phyloP scores from a whole-genome alignment of 2,329 filamentous ascomycete genomes.

The Colletotrichum truncatum region DNA sequence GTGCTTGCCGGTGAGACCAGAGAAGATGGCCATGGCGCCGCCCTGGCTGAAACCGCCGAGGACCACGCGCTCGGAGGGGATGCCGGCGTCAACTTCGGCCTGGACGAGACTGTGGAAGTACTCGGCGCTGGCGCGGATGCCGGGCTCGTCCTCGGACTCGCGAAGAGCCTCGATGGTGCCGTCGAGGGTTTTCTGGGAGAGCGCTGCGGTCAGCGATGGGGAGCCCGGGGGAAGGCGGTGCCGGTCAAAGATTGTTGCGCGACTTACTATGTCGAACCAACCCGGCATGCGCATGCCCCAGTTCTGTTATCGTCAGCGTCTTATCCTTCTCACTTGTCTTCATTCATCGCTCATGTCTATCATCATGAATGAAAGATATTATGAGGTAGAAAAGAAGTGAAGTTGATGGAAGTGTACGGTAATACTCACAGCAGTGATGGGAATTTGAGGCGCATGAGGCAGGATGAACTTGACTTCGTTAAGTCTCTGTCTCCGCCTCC shows the following conservation, averaged over 20 bases:
- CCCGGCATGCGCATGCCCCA: slow-evolving; percentile 83
- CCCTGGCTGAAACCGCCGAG: slow-evolving; percentile 89
- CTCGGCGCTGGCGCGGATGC: slow-evolving; percentile 76
- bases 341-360: neutral
- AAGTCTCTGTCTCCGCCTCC: slow-evolving; percentile 81
- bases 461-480: slow-evolving; percentile 94
- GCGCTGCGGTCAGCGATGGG: neutral
- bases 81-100: slow-evolving; percentile 81
- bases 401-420: neutral
- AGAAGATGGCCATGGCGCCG: slow-evolving; percentile 85
- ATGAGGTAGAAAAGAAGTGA: neutral
- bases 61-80: slow-evolving; percentile 84
- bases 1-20: slow-evolving; percentile 76
- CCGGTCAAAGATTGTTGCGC: neutral
- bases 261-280: slow-evolving; percentile 81
- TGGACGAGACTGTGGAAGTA: slow-evolving; percentile 85
- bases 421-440: slow-evolving; percentile 78
- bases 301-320: slow-evolving; percentile 59
- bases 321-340: neutral
- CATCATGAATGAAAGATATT: neutral
- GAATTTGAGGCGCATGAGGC: slow-evolving; percentile 87
- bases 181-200: slow-evolving; percentile 39
- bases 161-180: slow-evolving; percentile 41
- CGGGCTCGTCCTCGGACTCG: slow-evolving; percentile 70
- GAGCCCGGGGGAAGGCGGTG: neutral